Base-by-base conservation (phyloP, 805 yeast species). In the Priceomyces haplophilus region DNA sequence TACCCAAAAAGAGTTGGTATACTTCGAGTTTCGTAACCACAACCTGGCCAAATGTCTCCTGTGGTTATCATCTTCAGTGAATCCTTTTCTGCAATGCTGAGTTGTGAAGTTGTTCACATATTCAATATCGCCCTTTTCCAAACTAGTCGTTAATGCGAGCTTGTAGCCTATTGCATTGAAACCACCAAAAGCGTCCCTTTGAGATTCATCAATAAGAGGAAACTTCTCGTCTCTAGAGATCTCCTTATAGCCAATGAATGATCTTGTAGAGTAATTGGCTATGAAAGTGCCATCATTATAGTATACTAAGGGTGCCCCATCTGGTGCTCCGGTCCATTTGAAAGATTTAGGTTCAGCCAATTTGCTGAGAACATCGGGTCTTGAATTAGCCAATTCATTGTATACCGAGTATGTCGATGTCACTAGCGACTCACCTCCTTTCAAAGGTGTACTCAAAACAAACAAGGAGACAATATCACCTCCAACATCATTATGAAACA, bases 401-500 rank as follows among this genome's bases (percentile, higher is more conserved):
- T 45, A 45, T 8, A 42, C 35, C 7, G 45, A 23, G 20, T 45
- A 45, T 10, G 46, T 33, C 7, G 49, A 45, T 5, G 42, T 40
- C 8, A 45, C 38, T 17, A 45, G 29, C 3, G 49, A 45, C 18
- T 45, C 49, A 3, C 49, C 49, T 21, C 49, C 49, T 15, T 31
- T 19, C 10, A 34, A 25, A 6, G 49, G 49, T 7, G 37, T 29
- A 24, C 34, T 40, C 12, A 45, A 24, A 13, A 45, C 49, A 32
- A 45, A 45, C 18, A 45, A 34, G 1, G 49, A 45, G 3, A 45
- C 49, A 4, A 45, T 38, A 25, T 45, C 49, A 13, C 45, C 37
- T n/a, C 49, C 49, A 18, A 42, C 20, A 31, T 45, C 49, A 37
- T 38, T 39, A 36, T 45, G 49, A 23, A 42, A 45, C 49, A 45